Conservation (phyloP, 1,284 basidiomycete genomes). For the Trichosporon ovoides region DNA sequence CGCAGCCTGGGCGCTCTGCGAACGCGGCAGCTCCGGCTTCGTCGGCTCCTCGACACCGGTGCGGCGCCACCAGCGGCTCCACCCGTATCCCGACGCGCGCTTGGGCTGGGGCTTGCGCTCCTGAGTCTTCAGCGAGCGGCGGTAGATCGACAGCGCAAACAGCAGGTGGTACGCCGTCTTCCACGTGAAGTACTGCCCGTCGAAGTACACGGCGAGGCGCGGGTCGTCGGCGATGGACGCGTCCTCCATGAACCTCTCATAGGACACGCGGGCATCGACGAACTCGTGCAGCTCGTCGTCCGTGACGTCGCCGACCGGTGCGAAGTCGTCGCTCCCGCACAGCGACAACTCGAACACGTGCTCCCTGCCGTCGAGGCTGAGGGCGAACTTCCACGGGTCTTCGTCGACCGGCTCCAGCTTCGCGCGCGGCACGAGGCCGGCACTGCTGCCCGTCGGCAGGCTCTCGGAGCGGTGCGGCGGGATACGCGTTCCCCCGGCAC, state of each 20-base stretch:
- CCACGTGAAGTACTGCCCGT: slow-evolving; percentile 52
- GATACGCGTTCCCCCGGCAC: too few species aligned
- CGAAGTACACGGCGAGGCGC: slow-evolving; percentile 52
- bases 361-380: slow-evolving; percentile 44
- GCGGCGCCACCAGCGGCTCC: slow-evolving; percentile 45
- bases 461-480: slow-evolving; percentile 11
- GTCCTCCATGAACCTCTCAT: slow-evolving; percentile 52
- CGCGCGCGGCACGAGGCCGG: not conserved
- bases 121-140: slow-evolving; percentile 36
- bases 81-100: slow-evolving; percentile 38
- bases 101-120: slow-evolving; percentile 6
- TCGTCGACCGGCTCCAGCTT: slow-evolving; percentile 47
- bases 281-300: slow-evolving; percentile 43
- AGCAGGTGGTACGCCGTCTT: slow-evolving; percentile 52
- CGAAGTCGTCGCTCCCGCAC: slow-evolving; percentile 39
- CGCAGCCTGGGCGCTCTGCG: slow-evolving; percentile 1
- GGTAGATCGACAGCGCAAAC: slow-evolving; percentile 51
- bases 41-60: slow-evolving; percentile 23
- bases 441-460: slow-evolving; percentile 5
- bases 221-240: slow-evolving; percentile 51
- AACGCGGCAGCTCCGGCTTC: not conserved
- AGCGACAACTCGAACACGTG: slow-evolving; percentile 54
- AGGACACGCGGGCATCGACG: slow-evolving; percentile 50
- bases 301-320: slow-evolving; percentile 25
- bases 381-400: slow-evolving; percentile 51